phyloP scores from a whole-genome alignment of 1,139 yeast species.

The Hyphopichia buzzinii region DNA sequence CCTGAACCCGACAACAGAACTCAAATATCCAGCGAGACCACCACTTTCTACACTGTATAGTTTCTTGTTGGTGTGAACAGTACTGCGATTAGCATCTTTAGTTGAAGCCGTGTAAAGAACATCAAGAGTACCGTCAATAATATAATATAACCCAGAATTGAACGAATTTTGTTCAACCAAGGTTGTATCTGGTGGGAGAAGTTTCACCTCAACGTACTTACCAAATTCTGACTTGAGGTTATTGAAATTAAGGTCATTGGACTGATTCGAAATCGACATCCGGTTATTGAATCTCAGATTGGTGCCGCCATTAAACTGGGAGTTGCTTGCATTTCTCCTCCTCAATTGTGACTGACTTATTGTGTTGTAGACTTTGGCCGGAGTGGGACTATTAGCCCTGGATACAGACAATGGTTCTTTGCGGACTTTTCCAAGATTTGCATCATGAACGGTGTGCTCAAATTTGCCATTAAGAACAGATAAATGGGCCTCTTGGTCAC shows the following conservation, averaged over 20 bases:
- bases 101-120: slow-evolving; percentile 37
- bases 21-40: slow-evolving; percentile 84
- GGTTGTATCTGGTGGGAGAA: slow-evolving; percentile 51
- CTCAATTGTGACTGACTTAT: slow-evolving; percentile 21
- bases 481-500: slow-evolving; percentile 3
- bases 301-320: not conserved
- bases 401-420: slow-evolving; percentile 17
- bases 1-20: slow-evolving; percentile 74
- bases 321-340: slow-evolving; percentile 3
- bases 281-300: not conserved
- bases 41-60: slow-evolving; percentile 70
- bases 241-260: slow-evolving; percentile 34
- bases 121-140: slow-evolving; percentile 74
- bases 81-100: slow-evolving; percentile 19
- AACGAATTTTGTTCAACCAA: slow-evolving; percentile 64
- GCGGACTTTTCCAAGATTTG: slow-evolving; percentile 16
- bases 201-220: slow-evolving; percentile 55
- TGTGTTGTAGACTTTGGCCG: slow-evolving; percentile 28
- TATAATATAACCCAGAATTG: slow-evolving; percentile 74
- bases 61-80: slow-evolving; percentile 17
- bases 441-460: slow-evolving; percentile 15
- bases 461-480: not conserved
- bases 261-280: not conserved
- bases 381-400: slow-evolving; percentile 13
- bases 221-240: slow-evolving; percentile 65